Base-by-base conservation (phyloP, 192 early-diverging fungal genomes). In the Rhizophagus sp. region DNA sequence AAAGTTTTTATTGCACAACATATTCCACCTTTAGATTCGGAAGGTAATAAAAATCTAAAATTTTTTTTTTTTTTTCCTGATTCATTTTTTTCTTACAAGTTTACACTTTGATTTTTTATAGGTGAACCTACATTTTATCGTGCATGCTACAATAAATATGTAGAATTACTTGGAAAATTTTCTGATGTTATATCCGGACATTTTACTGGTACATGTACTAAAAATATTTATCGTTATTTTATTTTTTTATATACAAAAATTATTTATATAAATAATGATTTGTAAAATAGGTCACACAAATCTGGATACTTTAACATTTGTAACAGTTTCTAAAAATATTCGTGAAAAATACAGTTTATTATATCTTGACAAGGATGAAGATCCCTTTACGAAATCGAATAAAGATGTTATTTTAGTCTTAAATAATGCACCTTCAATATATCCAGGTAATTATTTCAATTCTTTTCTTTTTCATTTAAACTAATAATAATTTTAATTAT, bases 131-230 rank as follows among this genome's bases (percentile, higher is more conserved):
- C 77, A 25, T 85, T 75, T 78, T 74, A 81, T n/a, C 52, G 57
- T 12, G 25, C 19, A 15, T 87, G 84, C 47, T 82, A 82, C 41
- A 34, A 41, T 1, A 19, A 22, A 39, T 87, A 85, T 15, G 68
- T 79, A 17, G 36, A 82, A 19, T 30, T 87, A 11, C 78, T 87
- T 25, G 86, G 86, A 3, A 50, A 77, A 36, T 87, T 81, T 66
- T 57, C 80, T 9, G 61, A 78, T 73, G 63, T 82, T 4, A 87
- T 87, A 72, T 61, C 44, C n/a, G 86, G 84, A 30, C 84, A 87
- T 62, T 85, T 87, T 27, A 81, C 86, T 52, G 86, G 86, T 77
- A 44, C 5, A 36, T 34, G 3, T 36, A 22, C 7, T 41, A 34
- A 4, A 61, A 75, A n/a, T 30, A 15, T 41, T 62, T 63, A 25